These are phyloP conservation scores for Cerioporus squamosus DNA, from an alignment of 1,284 basidiomycete species.

Conservation along the genomic window DNA sequence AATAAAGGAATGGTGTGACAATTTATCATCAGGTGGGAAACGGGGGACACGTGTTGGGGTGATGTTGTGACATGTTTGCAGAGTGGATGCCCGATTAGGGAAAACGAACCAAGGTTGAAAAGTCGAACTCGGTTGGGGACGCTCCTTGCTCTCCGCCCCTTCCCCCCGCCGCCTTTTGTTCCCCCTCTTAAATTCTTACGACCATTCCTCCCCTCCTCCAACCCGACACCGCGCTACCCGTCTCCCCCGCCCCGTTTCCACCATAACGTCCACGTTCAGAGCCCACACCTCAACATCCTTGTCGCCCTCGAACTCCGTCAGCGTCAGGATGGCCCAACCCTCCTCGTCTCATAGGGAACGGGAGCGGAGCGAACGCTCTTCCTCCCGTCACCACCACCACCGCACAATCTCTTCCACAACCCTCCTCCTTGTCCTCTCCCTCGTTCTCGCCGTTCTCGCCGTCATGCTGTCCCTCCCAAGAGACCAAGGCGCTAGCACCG, in stretches of 20 bases:
- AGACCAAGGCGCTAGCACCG: constrained; percentile 33
- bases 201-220: constrained; percentile 20
- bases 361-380: constrained; percentile 58
- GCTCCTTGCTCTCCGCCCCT: constrained; percentile 23
- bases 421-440: constrained; percentile 79
- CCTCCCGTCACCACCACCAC: constrained; percentile 72
- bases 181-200: constrained; percentile 21
- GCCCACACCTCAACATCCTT: constrained; percentile 66
- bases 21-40: constrained; percentile 23
- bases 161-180: constrained; percentile 24
- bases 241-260: constrained; percentile 28
- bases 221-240: constrained; percentile 26
- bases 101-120: constrained; percentile 32
- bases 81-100: constrained; percentile 16
- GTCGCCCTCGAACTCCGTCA: constrained; percentile 75
- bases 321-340: constrained; percentile 83
- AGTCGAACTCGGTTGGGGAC: constrained; percentile 23
- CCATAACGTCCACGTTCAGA: constrained; percentile 70
- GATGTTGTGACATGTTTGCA: constrained; percentile 30
- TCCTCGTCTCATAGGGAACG: constrained; percentile 78
- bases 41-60: constrained; percentile 29
- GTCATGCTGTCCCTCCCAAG: constrained; percentile 84
- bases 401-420: constrained; percentile 88
- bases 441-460: constrained; percentile 80
- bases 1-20: constrained; percentile 18